Conservation (phyloP, 2,329 filamentous ascomycete species). For the Diaporthe destruens region DNA sequence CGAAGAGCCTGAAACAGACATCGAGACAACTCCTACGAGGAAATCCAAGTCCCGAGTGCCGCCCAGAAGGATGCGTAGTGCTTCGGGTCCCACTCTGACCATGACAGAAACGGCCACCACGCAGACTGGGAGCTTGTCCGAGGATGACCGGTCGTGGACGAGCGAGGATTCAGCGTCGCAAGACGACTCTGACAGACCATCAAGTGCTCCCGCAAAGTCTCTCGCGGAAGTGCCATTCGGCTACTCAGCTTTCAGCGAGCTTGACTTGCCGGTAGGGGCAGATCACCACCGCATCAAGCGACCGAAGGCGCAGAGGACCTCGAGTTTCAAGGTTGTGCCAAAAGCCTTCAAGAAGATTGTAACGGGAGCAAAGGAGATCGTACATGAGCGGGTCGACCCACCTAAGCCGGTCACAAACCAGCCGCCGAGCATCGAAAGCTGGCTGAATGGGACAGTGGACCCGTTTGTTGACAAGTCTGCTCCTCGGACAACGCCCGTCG, state of each 20-base stretch:
- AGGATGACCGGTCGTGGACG: conserved; percentile 50
- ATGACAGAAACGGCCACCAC: conserved; percentile 48
- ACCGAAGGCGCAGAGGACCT: conserved; percentile 62
- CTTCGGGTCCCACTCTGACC: conserved; percentile 39
- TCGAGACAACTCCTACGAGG: conserved; percentile 44
- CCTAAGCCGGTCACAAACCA: conserved; percentile 66
- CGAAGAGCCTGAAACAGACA: conserved; percentile 54
- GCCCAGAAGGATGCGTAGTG: conserved; percentile 21
- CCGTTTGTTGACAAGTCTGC: conserved; percentile 65
- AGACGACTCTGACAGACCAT: conserved; percentile 53
- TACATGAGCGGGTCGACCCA: conserved; percentile 71
- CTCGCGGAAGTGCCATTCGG: conserved; percentile 73
- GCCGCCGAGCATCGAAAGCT: conserved; percentile 74
- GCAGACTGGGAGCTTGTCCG: conserved; percentile 50
- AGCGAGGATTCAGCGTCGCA: conserved; percentile 44
- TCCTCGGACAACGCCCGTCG: conserved; percentile 51
- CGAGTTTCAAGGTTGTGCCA: conserved; percentile 72
- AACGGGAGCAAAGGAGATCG: conserved; percentile 73
- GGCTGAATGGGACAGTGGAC: conserved; percentile 73
- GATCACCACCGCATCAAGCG: conserved; percentile 59
- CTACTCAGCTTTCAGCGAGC: conserved; percentile 75
- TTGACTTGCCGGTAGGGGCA: conserved; percentile 67
- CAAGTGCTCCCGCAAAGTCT: conserved; percentile 62
- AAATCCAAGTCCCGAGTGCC: conserved; percentile 40
- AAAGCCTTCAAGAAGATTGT: conserved; percentile 75